Base-by-base conservation (phyloP, 192 early-diverging fungal genomes). In the Coemansia umbellata region DNA sequence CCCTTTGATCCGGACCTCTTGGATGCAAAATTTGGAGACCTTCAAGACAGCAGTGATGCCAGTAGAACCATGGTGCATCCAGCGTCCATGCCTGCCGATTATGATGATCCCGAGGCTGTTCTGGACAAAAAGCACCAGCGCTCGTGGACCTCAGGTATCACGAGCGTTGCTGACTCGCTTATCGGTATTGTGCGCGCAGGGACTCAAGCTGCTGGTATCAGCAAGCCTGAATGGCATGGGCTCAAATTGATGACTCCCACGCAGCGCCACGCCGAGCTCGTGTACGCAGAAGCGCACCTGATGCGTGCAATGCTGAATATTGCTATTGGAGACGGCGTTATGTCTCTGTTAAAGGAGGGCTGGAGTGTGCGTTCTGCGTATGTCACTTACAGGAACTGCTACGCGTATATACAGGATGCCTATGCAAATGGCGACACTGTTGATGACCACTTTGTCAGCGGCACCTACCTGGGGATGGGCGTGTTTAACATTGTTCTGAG, bases 391-490 rank as follows among this genome's bases (percentile, higher is more conserved):
- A 73, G 79, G 55, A 63, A 58, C 56, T 86, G 55, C 68, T 83
- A 73, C 60, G 70, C 41, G 69, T 81, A 75, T 32, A 69, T 80
- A 42, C 71, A 71, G 42, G 75, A 84, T 44, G 79, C 74, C 7
- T 47, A 66, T 21, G 55, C 58, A 4, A 74, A 74, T 23, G 81
- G 78, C 47, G 78, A 86, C 32, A 72, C 63, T 11, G 50, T 95
- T 21, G 93, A 95, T 53, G 87, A 82, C 40, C 87, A 92, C 55
- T 87, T 92, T 62, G 82, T 86, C 43, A 86, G 86, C 14, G 91
- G 90, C 36, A 82, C 93, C 5, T 80, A 87, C 5, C 80, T 90
- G 26, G 87, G 85, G 31, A 79, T 91, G 36, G 89, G 87, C 3
- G 67, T 80, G 37, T 93, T 93, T 60, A 91, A 89, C 43, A 62